phyloP scores from a whole-genome alignment of 2,329 filamentous ascomycete species.

The Blastomyces percursus region DNA sequence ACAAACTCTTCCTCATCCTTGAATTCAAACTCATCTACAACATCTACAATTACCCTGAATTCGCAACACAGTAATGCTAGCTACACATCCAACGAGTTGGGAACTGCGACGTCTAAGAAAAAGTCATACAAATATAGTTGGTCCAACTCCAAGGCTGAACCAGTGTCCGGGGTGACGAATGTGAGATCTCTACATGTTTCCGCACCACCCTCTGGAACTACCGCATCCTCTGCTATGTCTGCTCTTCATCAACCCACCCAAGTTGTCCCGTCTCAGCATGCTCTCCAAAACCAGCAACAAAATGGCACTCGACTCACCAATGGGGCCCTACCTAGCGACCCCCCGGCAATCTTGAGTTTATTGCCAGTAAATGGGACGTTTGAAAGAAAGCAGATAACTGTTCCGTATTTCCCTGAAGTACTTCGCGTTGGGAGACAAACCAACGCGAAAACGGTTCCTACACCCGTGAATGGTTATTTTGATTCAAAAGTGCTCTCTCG shows the following conservation, averaged over 20 bases:
- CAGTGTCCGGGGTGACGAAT: slow-evolving; percentile 51
- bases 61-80: slow-evolving; percentile 29
- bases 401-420: slow-evolving; percentile 89
- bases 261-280: slow-evolving; percentile 58
- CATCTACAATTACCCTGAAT: slow-evolving; percentile 29
- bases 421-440: slow-evolving; percentile 92
- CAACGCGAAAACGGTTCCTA: slow-evolving; percentile 90
- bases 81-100: slow-evolving; percentile 27
- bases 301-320: slow-evolving; percentile 44
- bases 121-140: slow-evolving; percentile 46
- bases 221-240: slow-evolving; percentile 52
- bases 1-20: slow-evolving; percentile 86
- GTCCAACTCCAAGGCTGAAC: slow-evolving; percentile 55
- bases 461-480: slow-evolving; percentile 85
- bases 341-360: slow-evolving; percentile 70
- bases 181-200: slow-evolving; percentile 52
- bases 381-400: slow-evolving; percentile 88
- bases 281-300: slow-evolving; percentile 50
- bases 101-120: slow-evolving; percentile 35
- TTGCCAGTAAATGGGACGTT: slow-evolving; percentile 92
- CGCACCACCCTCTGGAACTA: slow-evolving; percentile 46
- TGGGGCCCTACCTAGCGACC: slow-evolving; percentile 39
- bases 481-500: slow-evolving; percentile 95
- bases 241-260: slow-evolving; percentile 52
- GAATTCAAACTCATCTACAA: slow-evolving; percentile 50